A percentile compares a stretch with the other conserved stretches of the same genome.
Conservation (phyloP, 345 rosid species). For the Anastatica hierochuntica region DNA sequence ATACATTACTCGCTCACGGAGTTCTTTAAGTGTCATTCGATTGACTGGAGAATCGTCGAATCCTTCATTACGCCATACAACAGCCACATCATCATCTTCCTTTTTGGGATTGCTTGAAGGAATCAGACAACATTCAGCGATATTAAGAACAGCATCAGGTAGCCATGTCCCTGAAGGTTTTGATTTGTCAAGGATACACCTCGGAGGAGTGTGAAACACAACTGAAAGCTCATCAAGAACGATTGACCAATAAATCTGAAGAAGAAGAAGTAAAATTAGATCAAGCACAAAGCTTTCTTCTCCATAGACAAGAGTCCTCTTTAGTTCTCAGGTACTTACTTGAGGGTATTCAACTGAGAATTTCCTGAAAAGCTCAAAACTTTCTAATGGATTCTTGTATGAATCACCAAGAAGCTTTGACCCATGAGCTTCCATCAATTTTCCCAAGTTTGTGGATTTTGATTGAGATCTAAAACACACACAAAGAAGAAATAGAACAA, state of each 20-base stretch:
- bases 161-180: slow-evolving; percentile 65
- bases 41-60: slow-evolving; percentile 40
- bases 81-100: slow-evolving; percentile 46
- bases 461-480: slow-evolving; percentile 37
- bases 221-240: slow-evolving; percentile 58
- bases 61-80: slow-evolving; percentile 77
- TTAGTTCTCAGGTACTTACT: slow-evolving; percentile 24
- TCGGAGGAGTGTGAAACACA: slow-evolving; percentile 45
- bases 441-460: slow-evolving; percentile 59
- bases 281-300: slow-evolving; percentile 4
- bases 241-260: slow-evolving; percentile 67
- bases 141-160: slow-evolving; percentile 61
- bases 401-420: slow-evolving; percentile 51
- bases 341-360: slow-evolving; percentile 60
- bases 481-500: neutral
- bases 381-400: slow-evolving; percentile 67
- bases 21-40: slow-evolving; percentile 47
- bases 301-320: no score
- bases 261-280: neutral
- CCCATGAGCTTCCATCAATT: slow-evolving; percentile 59
- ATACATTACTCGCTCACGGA: slow-evolving; percentile 78
- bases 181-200: slow-evolving; percentile 56
- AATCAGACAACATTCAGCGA: slow-evolving; percentile 69
- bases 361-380: slow-evolving; percentile 49
- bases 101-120: slow-evolving; percentile 46